phyloP scores from a whole-genome alignment of 257 asterid genomes.

The Fraxinus excelsior region DNA sequence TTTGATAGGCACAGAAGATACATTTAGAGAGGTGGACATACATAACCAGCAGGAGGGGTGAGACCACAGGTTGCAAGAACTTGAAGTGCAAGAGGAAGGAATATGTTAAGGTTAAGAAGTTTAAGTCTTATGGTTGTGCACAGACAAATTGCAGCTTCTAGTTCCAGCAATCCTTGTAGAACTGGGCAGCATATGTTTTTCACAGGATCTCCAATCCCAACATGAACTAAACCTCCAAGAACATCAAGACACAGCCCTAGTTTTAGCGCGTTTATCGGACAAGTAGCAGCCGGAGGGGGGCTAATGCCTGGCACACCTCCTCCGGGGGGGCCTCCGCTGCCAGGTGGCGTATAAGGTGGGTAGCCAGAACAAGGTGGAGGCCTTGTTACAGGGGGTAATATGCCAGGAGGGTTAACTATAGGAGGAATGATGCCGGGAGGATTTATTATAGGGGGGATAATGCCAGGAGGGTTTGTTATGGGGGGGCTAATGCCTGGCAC shows the following conservation, averaged over 20 bases:
- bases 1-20: neutral
- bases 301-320: conserved; percentile 33
- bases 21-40: conserved; percentile 67
- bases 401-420: conserved; percentile 37
- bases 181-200: conserved; percentile 87
- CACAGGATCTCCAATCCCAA: conserved; percentile 76
- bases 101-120: conserved; percentile 78
- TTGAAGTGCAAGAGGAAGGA: conserved; percentile 81
- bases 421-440: conserved; percentile 44
- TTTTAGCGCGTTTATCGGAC: conserved; percentile 83
- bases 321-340: conserved; percentile 37
- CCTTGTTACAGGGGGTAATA: neutral
- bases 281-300: conserved; percentile 46
- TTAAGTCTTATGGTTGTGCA: conserved; percentile 81
- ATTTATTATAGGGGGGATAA: neutral
- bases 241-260: conserved; percentile 90
- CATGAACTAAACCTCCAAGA: conserved; percentile 79
- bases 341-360: conserved; percentile 63
- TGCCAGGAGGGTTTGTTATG: conserved; percentile 22
- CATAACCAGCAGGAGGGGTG: conserved; percentile 84
- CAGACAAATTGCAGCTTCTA: conserved; percentile 87
- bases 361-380: conserved; percentile 48
- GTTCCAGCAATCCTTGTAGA: conserved; percentile 74
- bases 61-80: conserved; percentile 79
- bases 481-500: conserved; percentile 56